Base-by-base conservation (phyloP, 1,284 basidiomycete genomes). In the Rhodotorula mucilaginosa region DNA sequence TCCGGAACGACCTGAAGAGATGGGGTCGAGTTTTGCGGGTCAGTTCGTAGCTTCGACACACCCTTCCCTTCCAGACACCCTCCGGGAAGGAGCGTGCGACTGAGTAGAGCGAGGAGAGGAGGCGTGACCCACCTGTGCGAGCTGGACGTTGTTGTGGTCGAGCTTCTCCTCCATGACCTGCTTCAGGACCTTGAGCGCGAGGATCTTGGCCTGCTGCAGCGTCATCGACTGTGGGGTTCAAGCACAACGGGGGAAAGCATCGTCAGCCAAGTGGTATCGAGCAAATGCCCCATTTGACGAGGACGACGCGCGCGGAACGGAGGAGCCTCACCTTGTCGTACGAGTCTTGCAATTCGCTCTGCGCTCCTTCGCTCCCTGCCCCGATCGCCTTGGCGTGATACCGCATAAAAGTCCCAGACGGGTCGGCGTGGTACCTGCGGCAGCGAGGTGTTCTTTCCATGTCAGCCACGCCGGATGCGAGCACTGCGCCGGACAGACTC, bases 151-250 rank as follows among this genome's bases (percentile, higher is more conserved):
- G 84, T 97, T 92, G 80, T 97, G 92, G 82, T 97, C 93, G 56
- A 99, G 86, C 82, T 96, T 96, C 85, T 99, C 97, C 82, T 99
- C 97, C 97, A 99, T 99, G 61, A 99, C 97, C 84, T 99, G 95
- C 84, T 98, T 98, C 75, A 99, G 84, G 58, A 97, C 92, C 74
- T 89, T 89, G 72, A 99, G 84, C 18, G 92, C 90, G 70, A 99
- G 83, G 48, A 88, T 84, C 77, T 95, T 91, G 2, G 95, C 97
- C 81, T 98, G 94, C 74, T 86, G 84, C 44, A 99, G 84, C 13
- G 90, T 90, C 89, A 99, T 96, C 88, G 90, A 89, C 94, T 98
- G 64, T 16, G 64, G n/a, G 26, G 19, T 18, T 8, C 34, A 8
- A 23, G 34, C 13, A 44, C 16, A 15, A 13, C 8, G 5, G 7